Base-by-base conservation (phyloP, 1,284 basidiomycete genomes). In the Peniophora sp. region DNA sequence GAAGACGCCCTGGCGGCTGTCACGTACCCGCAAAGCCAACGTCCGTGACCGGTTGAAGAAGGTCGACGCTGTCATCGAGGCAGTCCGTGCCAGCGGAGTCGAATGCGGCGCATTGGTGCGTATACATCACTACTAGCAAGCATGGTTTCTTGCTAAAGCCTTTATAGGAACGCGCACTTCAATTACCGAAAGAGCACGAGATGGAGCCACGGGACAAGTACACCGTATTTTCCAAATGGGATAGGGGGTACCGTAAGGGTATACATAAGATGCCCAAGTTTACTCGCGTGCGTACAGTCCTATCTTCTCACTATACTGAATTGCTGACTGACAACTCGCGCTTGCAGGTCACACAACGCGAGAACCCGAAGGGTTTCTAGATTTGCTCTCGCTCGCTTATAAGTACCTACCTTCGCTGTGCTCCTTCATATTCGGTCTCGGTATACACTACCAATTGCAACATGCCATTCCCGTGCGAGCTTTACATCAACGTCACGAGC, bases 181-280 rank as follows among this genome's bases (percentile, higher is more conserved):
- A 83, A 52, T 71, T 96, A 24, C 93, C 93, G 45, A 93, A 90
- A 63, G 90, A 96, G 65, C 75, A 85, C 55, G 88, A 93, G 65
- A 95, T 95, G 92, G 74, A 73, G 14, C 71, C 92, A 1, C 78
- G 77, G 68, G 95, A 99, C 74, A 99, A 99, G 70, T 99, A 98
- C 72, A 97, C 95, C 0, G 83, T 89, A 17, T 99, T 95, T 68
- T 85, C 80, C 49, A 75, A 81, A 18, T 83, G 80, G 48, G 73
- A 73, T 6, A 71, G 67, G 53, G 86, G 87, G 3, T 99, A 95
- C 70, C 75, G 96, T 47, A 99, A 99, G 65, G 87, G 89, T 18
- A 89, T 97, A 43, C 96, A 99, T 72, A 97, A 97, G 66, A 90
- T 97, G 24, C 93, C 92, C 18, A 95, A 96, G 64, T 96, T 87